Percentiles rank a stretch among this genome's conserved stretches.
Evolutionary conservation across 208 protist species (phyloP).

Genomic region (Porcisia hertigi): DNA sequence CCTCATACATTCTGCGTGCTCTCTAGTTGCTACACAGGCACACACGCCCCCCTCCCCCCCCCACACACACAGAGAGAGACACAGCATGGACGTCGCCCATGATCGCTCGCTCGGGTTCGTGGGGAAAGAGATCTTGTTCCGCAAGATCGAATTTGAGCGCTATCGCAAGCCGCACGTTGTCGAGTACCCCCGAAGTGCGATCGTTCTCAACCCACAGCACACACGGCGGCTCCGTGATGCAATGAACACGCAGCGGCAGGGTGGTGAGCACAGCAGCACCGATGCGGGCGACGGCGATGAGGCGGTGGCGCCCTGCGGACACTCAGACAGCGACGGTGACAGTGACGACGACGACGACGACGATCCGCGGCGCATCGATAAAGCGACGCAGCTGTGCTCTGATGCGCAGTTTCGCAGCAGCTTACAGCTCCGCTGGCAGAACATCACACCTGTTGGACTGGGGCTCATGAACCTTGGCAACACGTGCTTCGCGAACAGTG

Average conservation of each 20-base stretch:
- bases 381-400: slow-evolving; percentile 51
- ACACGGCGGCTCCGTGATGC: slow-evolving; percentile 41
- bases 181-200: slow-evolving; percentile 85
- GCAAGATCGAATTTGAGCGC: slow-evolving; percentile 82
- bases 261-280: not conserved
- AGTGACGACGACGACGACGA: slow-evolving; percentile 67
- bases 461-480: slow-evolving; percentile 90
- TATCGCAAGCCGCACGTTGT: slow-evolving; percentile 85
- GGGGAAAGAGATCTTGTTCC: slow-evolving; percentile 60
- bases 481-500: slow-evolving; percentile 91
- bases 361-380: slow-evolving; percentile 63
- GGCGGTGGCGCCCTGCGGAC: slow-evolving; percentile 4
- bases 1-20: not conserved
- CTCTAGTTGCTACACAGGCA: slow-evolving; percentile 3
- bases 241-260: not conserved
- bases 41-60: not conserved
- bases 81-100: slow-evolving; percentile 52
- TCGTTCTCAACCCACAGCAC: slow-evolving; percentile 88
- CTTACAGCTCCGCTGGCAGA: slow-evolving; percentile 69
- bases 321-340: slow-evolving; percentile 8
- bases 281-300: slow-evolving; percentile 16
- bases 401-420: slow-evolving; percentile 49
- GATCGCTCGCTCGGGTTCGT: slow-evolving; percentile 56
- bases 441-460: slow-evolving; percentile 52
- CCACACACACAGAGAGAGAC: not conserved